These are phyloP conservation scores for Spergularia azorica DNA, from an alignment of 179 eudicot species.

Conservation along the genomic window DNA sequence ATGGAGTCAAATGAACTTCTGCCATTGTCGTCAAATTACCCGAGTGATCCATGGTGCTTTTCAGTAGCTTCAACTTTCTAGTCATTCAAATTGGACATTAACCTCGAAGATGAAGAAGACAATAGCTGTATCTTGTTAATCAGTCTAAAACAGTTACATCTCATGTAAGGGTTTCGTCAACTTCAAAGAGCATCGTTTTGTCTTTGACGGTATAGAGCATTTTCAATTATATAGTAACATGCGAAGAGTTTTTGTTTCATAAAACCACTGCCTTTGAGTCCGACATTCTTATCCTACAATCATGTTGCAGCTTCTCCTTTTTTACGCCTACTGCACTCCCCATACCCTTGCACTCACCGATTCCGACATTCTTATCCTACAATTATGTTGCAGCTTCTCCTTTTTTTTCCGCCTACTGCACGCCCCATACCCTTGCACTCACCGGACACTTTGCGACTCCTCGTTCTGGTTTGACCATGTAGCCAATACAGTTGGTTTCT, in stretches of 20 bases:
- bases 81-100: conserved; percentile 44
- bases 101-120: conserved; percentile 65
- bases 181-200: no score
- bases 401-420: neutral
- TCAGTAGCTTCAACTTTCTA: conserved; percentile 48
- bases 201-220: no score
- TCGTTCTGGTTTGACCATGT: no score
- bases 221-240: neutral
- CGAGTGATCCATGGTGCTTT: conserved; percentile 34
- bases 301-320: neutral
- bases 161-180: conserved; percentile 51
- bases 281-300: neutral
- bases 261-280: neutral
- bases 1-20: conserved; percentile 18
- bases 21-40: conserved; percentile 32
- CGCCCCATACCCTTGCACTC: neutral
- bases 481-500: neutral
- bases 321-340: neutral
- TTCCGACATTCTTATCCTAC: neutral
- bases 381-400: neutral
- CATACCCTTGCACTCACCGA: neutral
- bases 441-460: neutral
- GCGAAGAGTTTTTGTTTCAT: neutral
- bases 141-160: conserved; percentile 43
- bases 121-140: conserved; percentile 44